Base-by-base conservation (phyloP, 805 yeast species). In the Pichia kluyveri region DNA sequence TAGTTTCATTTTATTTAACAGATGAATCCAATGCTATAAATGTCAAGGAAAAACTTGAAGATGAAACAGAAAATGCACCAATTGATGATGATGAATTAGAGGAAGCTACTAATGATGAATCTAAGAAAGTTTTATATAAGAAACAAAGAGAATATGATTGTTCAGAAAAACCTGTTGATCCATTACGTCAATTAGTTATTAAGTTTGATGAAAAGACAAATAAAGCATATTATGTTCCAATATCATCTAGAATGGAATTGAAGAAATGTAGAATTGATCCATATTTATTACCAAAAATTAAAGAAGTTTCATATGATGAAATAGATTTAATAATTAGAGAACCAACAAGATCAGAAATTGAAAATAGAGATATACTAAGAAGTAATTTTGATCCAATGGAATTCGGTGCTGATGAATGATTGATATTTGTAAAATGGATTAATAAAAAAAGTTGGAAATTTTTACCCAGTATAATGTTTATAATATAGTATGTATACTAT, bases 81-180 rank as follows among this genome's bases (percentile, higher is more conserved):
- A 56, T 65, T 31, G 54, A 75, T 58, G 69, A 75, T 55, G 81
- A 76, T 50, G 79, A 77, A 43, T 63, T 63, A 10, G 51, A 48
- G 5, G 66, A 67, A 7, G 60, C 60, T 14, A 62, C 62, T 27
- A 67, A 63, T n/a, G 65, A 57, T 15, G 60, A 61, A 31, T 37
- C 50, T 26, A 63, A 67, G 44, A 67, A 72, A 3, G 84, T 70
- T 65, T 70, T 75, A 47, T 86, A 78, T 61, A 71, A 72, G 42
- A 86, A 85, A 59, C 66, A 73, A 42, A 82, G 88, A 65, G 96
- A 90, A 63, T 88, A 83, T 61, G 96, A 89, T 57, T 78, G 88
- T 73, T 78, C 75, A 50, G 69, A 70, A 57, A 71, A 68, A 42
- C 65, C 71, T 40, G 75, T 73, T 51, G 73, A 74, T 38, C n/a